Evolutionary conservation across 164 flowering plant genomes (phyloP), one percentile per base, ranked within the genome.

Genomic region (Euptelea pleiosperma): DNA sequence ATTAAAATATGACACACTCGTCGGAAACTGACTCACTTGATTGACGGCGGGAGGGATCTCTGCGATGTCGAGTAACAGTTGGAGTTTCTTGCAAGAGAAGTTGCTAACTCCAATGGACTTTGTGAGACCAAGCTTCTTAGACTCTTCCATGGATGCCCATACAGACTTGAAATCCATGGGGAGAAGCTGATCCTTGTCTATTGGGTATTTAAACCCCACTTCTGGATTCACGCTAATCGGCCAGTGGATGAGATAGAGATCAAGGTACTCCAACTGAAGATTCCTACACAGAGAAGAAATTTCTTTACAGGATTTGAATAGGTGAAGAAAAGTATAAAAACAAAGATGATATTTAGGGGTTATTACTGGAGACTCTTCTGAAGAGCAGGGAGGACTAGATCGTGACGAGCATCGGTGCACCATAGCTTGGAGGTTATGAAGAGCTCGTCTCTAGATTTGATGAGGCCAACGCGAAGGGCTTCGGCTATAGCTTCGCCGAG

Each of bases 121-220:
- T n/a, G n/a, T n/a, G n/a, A n/a, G n/a, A n/a, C n/a, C 70, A 73
- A 73, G 50, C 69, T 73, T 57, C 77, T 65, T 12, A 73, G n/a
- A n/a, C n/a, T n/a, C n/a, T n/a, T n/a, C n/a, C n/a, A n/a, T n/a
- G n/a, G n/a, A n/a, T n/a, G n/a, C 73, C 10, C 73, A 73, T 18
- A 69, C 69, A 43, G 55, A 59, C 36, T 55, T 73, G 7, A 69
- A n/a, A 37, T 73, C 73, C 18, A 73, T 37, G 25, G 64, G 65
- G 14, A 43, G 49, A 33, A 58, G 28, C 5, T 58, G 40, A 16
- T 47, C 62, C 42, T 58, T 58, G 19, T 4, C 30, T 19, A 29
- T 22, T 36, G 52, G 47, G 18, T 16, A 10, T 24, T n/a, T 8
- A 6, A 16, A 19, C 4, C 18, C 7, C 14, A 11, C 15, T 8